phyloP scores from a whole-genome alignment of 345 rosid genomes.

The Euphorbia lathyris region DNA sequence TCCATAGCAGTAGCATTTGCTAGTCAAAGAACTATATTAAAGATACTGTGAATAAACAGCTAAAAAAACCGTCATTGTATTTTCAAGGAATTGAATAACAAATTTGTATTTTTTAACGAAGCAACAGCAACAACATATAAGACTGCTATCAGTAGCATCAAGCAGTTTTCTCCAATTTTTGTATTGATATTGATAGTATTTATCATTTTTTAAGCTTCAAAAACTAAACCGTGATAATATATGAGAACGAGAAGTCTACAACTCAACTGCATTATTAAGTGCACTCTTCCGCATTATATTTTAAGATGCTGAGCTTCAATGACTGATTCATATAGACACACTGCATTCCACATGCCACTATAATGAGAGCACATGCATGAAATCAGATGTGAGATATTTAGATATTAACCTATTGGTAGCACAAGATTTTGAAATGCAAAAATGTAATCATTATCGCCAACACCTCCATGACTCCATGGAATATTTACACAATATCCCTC shows the following conservation, averaged over 20 bases:
- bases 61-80: not conserved
- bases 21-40: not conserved
- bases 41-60: not conserved
- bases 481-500: constrained; percentile 93
- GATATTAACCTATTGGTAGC: constrained; percentile 78
- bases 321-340: constrained; percentile 1
- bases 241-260: not conserved
- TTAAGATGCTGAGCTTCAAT: not conserved
- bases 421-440: constrained; percentile 88
- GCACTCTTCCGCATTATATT: not conserved
- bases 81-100: not conserved
- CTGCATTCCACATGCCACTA: constrained; percentile 8
- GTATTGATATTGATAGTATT: not conserved
- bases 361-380: not conserved
- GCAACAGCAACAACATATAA: not conserved
- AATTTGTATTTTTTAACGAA: not conserved
- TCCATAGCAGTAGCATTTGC: not conserved
- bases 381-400: not conserved
- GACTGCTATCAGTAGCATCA: not conserved
- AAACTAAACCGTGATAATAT: not conserved
- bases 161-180: constrained; percentile 1
- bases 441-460: constrained; percentile 89
- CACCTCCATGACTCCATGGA: constrained; percentile 97
- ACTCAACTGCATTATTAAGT: not conserved
- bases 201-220: not conserved